Conservation (phyloP, 202 grass and related monocot species). For the Zizania palustris region DNA sequence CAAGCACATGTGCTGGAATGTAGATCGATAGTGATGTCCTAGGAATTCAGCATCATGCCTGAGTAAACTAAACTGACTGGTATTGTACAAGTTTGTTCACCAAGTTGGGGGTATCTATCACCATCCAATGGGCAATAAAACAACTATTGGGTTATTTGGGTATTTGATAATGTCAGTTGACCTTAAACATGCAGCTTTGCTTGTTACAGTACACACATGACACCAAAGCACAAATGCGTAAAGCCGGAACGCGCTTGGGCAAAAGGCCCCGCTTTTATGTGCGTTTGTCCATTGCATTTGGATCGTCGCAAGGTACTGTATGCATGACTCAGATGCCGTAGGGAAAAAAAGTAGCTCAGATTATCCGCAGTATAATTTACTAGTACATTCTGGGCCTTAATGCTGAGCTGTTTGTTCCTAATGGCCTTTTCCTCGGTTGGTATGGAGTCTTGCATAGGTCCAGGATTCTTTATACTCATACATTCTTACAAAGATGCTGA, state of each 20-base stretch:
- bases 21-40: slow-evolving; percentile 1
- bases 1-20: slow-evolving; percentile 34
- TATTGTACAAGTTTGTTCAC: not conserved
- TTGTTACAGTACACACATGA: not conserved
- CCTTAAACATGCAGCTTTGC: slow-evolving; percentile 29
- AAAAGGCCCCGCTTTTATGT: slow-evolving; percentile 4
- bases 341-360: not conserved
- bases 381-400: slow-evolving; percentile 6
- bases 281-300: slow-evolving; percentile 39
- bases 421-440: not conserved
- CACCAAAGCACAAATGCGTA: slow-evolving; percentile 6
- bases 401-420: slow-evolving; percentile 19
- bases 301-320: slow-evolving; percentile 25
- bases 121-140: slow-evolving; percentile 25
- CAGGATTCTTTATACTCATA: not conserved
- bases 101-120: not conserved
- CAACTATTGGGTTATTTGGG: not conserved
- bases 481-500: not conserved
- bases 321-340: slow-evolving; percentile 27
- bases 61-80: not conserved
- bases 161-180: slow-evolving; percentile 31
- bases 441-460: slow-evolving; percentile 30
- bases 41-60: slow-evolving; percentile 4
- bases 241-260: slow-evolving; percentile 26
- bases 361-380: not conserved